Evolutionary conservation across 75 land plant species (phyloP), one percentile per base, ranked within the genome.

Genomic region (Isoetes taiwanensis): DNA sequence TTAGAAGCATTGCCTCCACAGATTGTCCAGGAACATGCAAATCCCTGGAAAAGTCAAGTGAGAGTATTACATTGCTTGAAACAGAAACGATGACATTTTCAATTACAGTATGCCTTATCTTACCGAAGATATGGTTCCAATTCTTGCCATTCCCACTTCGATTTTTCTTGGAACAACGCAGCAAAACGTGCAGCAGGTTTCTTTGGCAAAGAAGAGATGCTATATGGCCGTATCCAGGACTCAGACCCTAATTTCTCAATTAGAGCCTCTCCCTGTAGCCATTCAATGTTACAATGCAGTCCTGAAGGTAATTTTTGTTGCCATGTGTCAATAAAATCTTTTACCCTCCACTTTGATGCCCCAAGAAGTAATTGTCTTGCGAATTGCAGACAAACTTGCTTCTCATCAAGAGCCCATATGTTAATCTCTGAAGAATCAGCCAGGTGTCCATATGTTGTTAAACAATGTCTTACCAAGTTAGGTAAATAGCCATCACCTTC

Each of bases 121-220:
- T 48, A 93, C 98, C 90, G 78, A 56, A 93, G 59, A 43, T 81
- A 93, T 21, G 98, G 98, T 70, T 88, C 80, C 39, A 93, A 57
- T 63, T 93, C 83, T 55, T 83, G 73, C 90, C 85, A 75, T 55
- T 88, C 83, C 98, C 98, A 93, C 61, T 73, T 87, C 34, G 74
- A 50, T 48, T 79, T 73, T 34, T 81, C 90, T 38, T 41, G 62
- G 30, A 93, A 93, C 1, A 93, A 78, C 1, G 74, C 76, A 30
- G 85, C 62, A 60, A 93, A 93, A 2, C 98, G 73, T 21, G 76
- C 90, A 5, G 80, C 77, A 40, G 98, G 98, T 30, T 32, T 66
- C 14, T 69, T 70, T 5, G 98, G 90, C 38, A 93, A 71, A 31
- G 71, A 63, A 1, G 83, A 78, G 1, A 79, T 71, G 33, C 84